A percentile compares a stretch with the other conserved stretches of the same genome.
Conservation (phyloP, 495 filamentous ascomycete genomes). For the Podospora comata region DNA sequence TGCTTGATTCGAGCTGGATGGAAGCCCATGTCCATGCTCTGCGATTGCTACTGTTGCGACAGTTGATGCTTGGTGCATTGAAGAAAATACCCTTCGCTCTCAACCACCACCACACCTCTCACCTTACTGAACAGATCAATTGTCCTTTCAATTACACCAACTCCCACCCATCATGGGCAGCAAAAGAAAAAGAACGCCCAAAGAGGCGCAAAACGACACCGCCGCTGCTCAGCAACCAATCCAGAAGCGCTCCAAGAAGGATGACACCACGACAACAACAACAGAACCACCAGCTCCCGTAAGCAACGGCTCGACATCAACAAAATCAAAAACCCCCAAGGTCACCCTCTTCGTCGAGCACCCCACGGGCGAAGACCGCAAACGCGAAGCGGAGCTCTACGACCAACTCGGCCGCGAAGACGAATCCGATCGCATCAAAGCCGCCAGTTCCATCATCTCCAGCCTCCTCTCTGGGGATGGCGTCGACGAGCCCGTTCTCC, state of each 20-base stretch:
- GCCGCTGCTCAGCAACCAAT: constrained; percentile 28
- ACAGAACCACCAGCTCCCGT: constrained; percentile 1
- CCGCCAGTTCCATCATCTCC: constrained; percentile 49
- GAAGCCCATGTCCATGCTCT: no score
- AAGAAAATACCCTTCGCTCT: background rate
- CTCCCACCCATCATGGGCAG: constrained; percentile 31
- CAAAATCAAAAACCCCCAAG: constrained; percentile 26
- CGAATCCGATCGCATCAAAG: constrained; percentile 46
- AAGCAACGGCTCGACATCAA: constrained; percentile 23
- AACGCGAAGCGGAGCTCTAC: constrained; percentile 50
- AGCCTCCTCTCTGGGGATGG: constrained; percentile 41
- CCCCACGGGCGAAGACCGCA: constrained; percentile 40
- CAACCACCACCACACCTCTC: background rate
- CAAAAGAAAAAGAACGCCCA: constrained; percentile 45
- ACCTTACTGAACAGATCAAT: background rate
- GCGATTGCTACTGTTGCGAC: background rate
- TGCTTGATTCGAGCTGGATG: no score
- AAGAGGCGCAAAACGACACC: constrained; percentile 31
- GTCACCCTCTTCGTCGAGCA: constrained; percentile 44
- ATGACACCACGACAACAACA: constrained; percentile 18
- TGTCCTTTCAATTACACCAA: background rate
- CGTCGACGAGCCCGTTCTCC: constrained; percentile 44
- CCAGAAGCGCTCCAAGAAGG: constrained; percentile 44
- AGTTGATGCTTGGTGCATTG: background rate
- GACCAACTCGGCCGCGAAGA: constrained; percentile 52